Evolutionary conservation across 768 basidiomycete species (phyloP).

Genomic region (Rossbeevera mucosa): DNA sequence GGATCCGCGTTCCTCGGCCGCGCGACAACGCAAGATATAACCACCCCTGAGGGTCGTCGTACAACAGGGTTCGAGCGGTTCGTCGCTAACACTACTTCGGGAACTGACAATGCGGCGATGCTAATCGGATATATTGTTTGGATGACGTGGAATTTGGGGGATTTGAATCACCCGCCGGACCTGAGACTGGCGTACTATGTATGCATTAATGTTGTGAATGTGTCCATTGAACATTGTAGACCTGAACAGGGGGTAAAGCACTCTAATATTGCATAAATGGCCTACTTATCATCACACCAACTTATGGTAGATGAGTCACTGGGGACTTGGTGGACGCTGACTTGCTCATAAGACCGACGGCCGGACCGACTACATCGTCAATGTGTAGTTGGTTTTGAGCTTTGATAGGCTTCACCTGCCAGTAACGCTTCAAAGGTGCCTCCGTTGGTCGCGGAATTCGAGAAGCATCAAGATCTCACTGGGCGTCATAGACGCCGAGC

Average conservation of each 20-base stretch:
- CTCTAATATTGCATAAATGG: background rate
- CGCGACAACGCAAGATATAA: constrained; percentile 32
- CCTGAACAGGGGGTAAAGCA: too few relatives aligned
- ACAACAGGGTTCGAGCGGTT: constrained; percentile 45
- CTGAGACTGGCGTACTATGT: background rate
- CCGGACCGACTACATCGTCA: background rate
- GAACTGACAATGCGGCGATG: constrained; percentile 17
- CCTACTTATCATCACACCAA: background rate
- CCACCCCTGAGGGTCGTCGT: constrained; percentile 33
- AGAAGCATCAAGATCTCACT: too few relatives aligned
- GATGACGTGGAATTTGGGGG: constrained; percentile 4
- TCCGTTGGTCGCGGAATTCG: background rate
- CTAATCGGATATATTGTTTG: constrained; percentile 29
- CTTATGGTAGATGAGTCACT: background rate
- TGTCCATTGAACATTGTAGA: too few relatives aligned
- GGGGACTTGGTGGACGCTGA: too few relatives aligned
- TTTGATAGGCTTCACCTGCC: background rate
- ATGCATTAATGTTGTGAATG: too few relatives aligned
- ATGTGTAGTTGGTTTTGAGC: background rate
- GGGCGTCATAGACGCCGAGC: background rate
- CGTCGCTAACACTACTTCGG: constrained; percentile 1
- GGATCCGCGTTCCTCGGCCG: constrained; percentile 43
- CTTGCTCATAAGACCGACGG: too few relatives aligned
- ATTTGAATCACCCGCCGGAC: background rate
- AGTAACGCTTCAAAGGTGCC: too few relatives aligned